Conservation (phyloP, 139 green algal species). For the Trebouxia sp. region DNA sequence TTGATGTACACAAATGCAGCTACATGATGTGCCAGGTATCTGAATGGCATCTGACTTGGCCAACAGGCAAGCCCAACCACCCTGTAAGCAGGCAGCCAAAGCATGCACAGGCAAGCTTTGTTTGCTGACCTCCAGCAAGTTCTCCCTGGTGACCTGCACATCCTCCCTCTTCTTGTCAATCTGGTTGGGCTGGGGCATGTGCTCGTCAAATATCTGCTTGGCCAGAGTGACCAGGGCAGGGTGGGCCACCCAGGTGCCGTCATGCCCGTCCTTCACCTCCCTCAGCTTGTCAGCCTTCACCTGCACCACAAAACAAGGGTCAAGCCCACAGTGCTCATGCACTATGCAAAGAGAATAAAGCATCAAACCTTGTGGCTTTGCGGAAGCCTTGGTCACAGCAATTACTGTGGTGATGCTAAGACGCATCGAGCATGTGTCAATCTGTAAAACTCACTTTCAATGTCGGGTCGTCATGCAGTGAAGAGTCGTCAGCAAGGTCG, state of each 20-base stretch:
- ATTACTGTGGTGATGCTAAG: too few relatives aligned
- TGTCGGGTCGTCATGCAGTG: background rate
- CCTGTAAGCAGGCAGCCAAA: too few relatives aligned
- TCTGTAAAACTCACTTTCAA: too few relatives aligned
- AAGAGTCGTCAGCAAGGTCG: background rate
- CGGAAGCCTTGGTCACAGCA: background rate
- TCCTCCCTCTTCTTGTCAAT: slow-evolving; percentile 30
- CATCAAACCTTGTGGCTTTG: background rate
- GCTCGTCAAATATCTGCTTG: slow-evolving; percentile 65
- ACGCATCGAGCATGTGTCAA: too few relatives aligned
- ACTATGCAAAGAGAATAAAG: background rate
- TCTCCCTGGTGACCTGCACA: slow-evolving; percentile 49
- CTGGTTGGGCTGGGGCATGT: slow-evolving; percentile 86
- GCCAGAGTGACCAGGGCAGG: slow-evolving; percentile 75
- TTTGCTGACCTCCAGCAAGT: slow-evolving; percentile 52
- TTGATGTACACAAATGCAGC: too few relatives aligned
- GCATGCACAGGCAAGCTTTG: too few relatives aligned
- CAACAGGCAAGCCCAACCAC: too few relatives aligned
- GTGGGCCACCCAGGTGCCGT: slow-evolving; percentile 87
- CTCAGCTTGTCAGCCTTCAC: slow-evolving; percentile 84
- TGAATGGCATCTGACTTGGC: too few relatives aligned
- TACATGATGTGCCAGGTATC: too few relatives aligned
- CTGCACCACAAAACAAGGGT: too few relatives aligned
- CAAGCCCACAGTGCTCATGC: slow-evolving; percentile 1
- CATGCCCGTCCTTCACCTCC: slow-evolving; percentile 84